These are phyloP conservation scores for Thelonectria olida DNA, from an alignment of 2,329 filamentous ascomycete species.

Conservation along the genomic window DNA sequence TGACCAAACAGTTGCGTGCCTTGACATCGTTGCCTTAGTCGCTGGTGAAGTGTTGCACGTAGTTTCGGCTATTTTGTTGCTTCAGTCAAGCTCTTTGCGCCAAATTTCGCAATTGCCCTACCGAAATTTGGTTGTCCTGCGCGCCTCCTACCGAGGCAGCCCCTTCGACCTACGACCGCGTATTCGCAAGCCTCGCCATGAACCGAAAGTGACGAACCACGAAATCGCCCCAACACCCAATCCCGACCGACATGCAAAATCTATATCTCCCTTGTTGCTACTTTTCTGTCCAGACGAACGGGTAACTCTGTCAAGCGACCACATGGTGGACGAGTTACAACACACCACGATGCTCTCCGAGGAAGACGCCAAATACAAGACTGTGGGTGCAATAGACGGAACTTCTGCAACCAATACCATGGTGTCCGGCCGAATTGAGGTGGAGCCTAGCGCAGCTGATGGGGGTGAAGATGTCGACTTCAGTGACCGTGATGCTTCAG, in stretches of 20 bases:
- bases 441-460: not conserved
- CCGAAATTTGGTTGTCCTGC: not conserved
- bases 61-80: constrained; percentile 21
- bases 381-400: constrained; percentile 44
- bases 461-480: constrained; percentile 48
- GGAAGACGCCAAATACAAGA: constrained; percentile 57
- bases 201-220: constrained; percentile 32
- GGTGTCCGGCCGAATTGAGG: constrained; percentile 7
- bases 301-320: constrained; percentile 58
- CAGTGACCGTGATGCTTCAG: constrained; percentile 52
- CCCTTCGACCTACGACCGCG: constrained; percentile 33
- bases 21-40: constrained; percentile 21
- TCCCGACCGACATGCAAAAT: constrained; percentile 44
- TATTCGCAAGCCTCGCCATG: constrained; percentile 35
- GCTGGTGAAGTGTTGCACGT: constrained; percentile 6
- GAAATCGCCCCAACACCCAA: constrained; percentile 34
- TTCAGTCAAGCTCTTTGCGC: not conserved
- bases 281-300: constrained; percentile 36
- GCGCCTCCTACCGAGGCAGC: constrained; percentile 4
- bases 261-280: constrained; percentile 20
- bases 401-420: constrained; percentile 35
- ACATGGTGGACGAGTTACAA: constrained; percentile 67
- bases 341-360: constrained; percentile 63
- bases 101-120: constrained; percentile 3
- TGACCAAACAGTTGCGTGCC: constrained; percentile 19